Percentiles rank a stretch among this genome's conserved stretches.
These are phyloP conservation scores for Didymella exigua DNA, from an alignment of 2,329 filamentous ascomycete genomes.

Conservation along the genomic window DNA sequence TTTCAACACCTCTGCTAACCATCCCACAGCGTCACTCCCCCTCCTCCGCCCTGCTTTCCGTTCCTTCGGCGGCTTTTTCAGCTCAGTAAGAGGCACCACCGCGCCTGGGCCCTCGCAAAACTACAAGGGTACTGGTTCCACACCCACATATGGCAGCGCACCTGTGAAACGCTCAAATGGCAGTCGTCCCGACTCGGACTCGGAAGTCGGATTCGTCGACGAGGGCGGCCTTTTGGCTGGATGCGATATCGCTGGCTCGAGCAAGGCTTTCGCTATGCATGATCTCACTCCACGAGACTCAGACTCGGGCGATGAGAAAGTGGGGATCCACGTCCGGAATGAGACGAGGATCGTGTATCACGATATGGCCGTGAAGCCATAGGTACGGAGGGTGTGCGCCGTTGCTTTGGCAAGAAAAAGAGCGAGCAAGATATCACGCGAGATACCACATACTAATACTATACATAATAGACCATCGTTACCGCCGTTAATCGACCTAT, in stretches of 20 bases:
- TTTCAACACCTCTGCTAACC: not conserved
- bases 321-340: constrained; percentile 13
- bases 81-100: constrained; percentile 3
- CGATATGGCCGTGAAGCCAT: not conserved
- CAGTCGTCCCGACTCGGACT: constrained; percentile 13
- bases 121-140: constrained; percentile 12
- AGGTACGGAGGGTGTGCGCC: not conserved
- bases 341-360: constrained; percentile 18
- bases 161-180: constrained; percentile 1
- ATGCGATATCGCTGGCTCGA: constrained; percentile 8
- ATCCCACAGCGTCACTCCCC: constrained; percentile 24
- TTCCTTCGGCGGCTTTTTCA: constrained; percentile 21
- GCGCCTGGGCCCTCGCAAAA: not conserved
- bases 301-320: not conserved
- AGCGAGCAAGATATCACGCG: not conserved
- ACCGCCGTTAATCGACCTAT: not conserved
- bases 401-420: not conserved
- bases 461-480: not conserved
- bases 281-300: constrained; percentile 5
- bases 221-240: constrained; percentile 12
- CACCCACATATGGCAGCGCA: constrained; percentile 20
- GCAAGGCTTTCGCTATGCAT: constrained; percentile 16
- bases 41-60: constrained; percentile 29
- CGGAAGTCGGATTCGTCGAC: constrained; percentile 21
- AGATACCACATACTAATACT: not conserved